A percentile compares a stretch with the other conserved stretches of the same genome.
These are phyloP conservation scores for Citrullus mucosospermus DNA, from an alignment of 306 rosid species.

Conservation along the genomic window DNA sequence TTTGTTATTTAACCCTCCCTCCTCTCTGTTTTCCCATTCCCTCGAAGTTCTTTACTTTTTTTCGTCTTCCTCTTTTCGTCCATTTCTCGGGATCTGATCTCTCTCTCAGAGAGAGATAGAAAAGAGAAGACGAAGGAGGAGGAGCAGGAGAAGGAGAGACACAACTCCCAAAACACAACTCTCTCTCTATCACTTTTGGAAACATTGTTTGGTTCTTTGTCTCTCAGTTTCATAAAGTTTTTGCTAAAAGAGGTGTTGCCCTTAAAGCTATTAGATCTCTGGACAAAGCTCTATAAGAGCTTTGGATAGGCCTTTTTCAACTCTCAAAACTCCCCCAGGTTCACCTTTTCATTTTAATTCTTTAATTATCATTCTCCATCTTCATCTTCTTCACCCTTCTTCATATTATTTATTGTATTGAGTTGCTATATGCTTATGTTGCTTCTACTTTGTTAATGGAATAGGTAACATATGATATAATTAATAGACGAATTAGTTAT, in stretches of 20 bases:
- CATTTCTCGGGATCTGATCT: constrained; percentile 48
- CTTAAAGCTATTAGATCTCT: background rate
- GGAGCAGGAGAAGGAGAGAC: background rate
- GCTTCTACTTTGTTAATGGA: background rate
- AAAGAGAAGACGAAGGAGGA: background rate
- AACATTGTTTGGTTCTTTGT: constrained; percentile 15
- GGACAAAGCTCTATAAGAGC: background rate
- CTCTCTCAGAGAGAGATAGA: constrained; percentile 7
- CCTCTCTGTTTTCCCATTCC: constrained; percentile 39
- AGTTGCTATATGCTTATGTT: background rate
- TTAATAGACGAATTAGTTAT: background rate
- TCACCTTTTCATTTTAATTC: background rate
- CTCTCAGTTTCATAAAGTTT: background rate
- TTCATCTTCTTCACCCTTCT: background rate
- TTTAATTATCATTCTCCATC: constrained; percentile 1
- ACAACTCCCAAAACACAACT: background rate
- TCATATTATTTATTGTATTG: background rate
- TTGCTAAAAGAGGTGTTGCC: background rate
- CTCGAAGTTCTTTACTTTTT: constrained; percentile 8
- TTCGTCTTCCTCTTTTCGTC: constrained; percentile 1
- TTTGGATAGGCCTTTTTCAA: background rate
- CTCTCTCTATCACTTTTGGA: constrained; percentile 11
- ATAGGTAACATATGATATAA: background rate
- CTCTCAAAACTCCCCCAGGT: background rate
- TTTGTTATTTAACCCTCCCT: constrained; percentile 43